These are phyloP conservation scores for Sporisorium exsertum DNA, from an alignment of 1,284 basidiomycete species.

Conservation along the genomic window DNA sequence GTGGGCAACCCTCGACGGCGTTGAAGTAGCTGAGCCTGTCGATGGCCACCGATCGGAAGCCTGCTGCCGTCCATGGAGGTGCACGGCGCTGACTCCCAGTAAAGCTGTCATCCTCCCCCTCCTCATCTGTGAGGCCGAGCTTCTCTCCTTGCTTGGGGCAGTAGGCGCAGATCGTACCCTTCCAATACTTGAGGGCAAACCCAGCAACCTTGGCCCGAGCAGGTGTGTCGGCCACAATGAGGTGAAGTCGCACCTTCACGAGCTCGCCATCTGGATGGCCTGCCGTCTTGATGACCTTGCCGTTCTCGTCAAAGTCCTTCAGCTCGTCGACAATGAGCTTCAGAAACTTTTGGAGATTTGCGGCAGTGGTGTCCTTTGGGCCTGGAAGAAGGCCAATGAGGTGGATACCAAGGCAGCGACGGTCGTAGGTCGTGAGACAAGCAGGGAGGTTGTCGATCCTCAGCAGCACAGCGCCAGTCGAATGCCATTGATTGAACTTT, in stretches of 20 bases:
- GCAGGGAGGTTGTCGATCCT: slow-evolving; percentile 10
- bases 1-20: background rate
- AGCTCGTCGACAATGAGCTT: slow-evolving; percentile 11
- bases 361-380: background rate
- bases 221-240: slow-evolving; percentile 5
- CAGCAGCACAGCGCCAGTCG: slow-evolving; percentile 5
- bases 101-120: background rate
- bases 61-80: background rate
- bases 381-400: slow-evolving; percentile 8
- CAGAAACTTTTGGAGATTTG: background rate
- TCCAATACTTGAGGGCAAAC: background rate
- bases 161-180: background rate
- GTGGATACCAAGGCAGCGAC: slow-evolving; percentile 5
- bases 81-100: background rate
- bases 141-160: no score
- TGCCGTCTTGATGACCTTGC: background rate
- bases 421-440: background rate
- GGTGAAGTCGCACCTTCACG: background rate
- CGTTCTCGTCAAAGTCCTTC: background rate
- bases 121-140: background rate
- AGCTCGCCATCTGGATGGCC: background rate
- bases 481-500: background rate
- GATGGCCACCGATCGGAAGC: background rate
- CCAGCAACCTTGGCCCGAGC: slow-evolving; percentile 8
- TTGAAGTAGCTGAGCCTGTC: slow-evolving; percentile 16